Percentiles rank a stretch among this genome's conserved stretches.
Evolutionary conservation across 257 asterid species (phyloP).

Genomic region (Penstemon barbatus): DNA sequence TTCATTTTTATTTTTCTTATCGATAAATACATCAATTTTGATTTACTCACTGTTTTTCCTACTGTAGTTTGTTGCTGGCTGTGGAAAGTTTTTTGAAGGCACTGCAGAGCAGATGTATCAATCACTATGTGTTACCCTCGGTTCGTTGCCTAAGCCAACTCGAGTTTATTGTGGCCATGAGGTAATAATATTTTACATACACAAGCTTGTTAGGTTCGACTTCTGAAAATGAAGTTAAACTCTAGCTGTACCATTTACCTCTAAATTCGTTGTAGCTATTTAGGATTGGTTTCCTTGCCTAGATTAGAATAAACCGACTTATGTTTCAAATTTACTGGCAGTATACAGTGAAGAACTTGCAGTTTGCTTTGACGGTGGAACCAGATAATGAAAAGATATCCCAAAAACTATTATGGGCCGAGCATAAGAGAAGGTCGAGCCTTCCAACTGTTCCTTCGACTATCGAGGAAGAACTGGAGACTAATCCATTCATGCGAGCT

Average conservation of each 20-base stretch:
- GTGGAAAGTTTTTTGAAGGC: constrained; percentile 95
- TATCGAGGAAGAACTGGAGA: constrained; percentile 77
- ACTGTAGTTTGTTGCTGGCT: constrained; percentile 81
- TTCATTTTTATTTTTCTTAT: background rate
- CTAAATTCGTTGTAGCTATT: background rate
- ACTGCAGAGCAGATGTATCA: constrained; percentile 95
- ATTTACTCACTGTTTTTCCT: constrained; percentile 3
- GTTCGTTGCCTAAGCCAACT: constrained; percentile 88
- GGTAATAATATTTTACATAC: constrained; percentile 43
- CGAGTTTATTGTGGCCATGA: constrained; percentile 91
- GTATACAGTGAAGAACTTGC: constrained; percentile 68
- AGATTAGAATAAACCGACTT: constrained; percentile 8
- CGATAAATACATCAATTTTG: background rate
- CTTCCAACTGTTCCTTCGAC: constrained; percentile 94
- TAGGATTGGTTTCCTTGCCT: background rate
- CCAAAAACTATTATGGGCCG: constrained; percentile 50
- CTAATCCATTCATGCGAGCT: constrained; percentile 92
- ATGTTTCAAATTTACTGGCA: constrained; percentile 25
- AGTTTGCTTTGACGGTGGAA: constrained; percentile 74
- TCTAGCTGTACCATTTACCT: no score
- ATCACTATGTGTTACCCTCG: constrained; percentile 80
- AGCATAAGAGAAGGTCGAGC: constrained; percentile 42
- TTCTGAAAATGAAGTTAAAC: no score
- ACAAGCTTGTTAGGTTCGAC: background rate
- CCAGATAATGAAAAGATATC: constrained; percentile 63